Evolutionary conservation across 352 stramenopile genomes (phyloP).

Genomic region (Globisporangium orthogonon): DNA sequence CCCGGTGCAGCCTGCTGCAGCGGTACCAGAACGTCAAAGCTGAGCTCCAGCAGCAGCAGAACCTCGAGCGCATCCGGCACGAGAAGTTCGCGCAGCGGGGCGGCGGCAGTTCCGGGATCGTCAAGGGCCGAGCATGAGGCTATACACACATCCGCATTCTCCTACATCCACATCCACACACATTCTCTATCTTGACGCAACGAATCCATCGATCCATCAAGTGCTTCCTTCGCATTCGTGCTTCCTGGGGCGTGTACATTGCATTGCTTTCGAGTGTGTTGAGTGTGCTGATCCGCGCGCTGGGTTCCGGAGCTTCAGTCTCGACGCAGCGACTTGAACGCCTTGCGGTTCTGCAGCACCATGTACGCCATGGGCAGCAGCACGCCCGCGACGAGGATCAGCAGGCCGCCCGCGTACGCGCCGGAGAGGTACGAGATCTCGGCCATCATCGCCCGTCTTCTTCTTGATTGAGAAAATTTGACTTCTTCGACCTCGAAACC

Average conservation of each 20-base stretch:
- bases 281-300: background rate
- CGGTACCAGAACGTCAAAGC: slow-evolving; percentile 95
- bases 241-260: too few relatives aligned
- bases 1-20: slow-evolving; percentile 64
- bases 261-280: too few relatives aligned
- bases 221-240: background rate
- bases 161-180: too few relatives aligned
- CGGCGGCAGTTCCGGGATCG: slow-evolving; percentile 12
- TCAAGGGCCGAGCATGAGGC: slow-evolving; percentile 11
- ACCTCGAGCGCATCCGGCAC: slow-evolving; percentile 87
- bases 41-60: slow-evolving; percentile 93
- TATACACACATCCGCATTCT: background rate
- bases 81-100: slow-evolving; percentile 69
- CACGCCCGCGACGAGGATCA: slow-evolving; percentile 64
- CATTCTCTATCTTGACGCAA: background rate
- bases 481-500: too few relatives aligned
- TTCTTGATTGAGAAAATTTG: background rate
- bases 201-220: background rate
- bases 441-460: slow-evolving; percentile 11
- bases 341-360: slow-evolving; percentile 85
- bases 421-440: slow-evolving; percentile 66
- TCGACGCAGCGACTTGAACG: slow-evolving; percentile 73
- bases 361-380: slow-evolving; percentile 80
- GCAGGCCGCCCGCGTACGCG: slow-evolving; percentile 58
- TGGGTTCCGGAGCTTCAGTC: slow-evolving; percentile 23